Conservation (phyloP, 768 basidiomycete genomes). For the Myochromella boudieri region DNA sequence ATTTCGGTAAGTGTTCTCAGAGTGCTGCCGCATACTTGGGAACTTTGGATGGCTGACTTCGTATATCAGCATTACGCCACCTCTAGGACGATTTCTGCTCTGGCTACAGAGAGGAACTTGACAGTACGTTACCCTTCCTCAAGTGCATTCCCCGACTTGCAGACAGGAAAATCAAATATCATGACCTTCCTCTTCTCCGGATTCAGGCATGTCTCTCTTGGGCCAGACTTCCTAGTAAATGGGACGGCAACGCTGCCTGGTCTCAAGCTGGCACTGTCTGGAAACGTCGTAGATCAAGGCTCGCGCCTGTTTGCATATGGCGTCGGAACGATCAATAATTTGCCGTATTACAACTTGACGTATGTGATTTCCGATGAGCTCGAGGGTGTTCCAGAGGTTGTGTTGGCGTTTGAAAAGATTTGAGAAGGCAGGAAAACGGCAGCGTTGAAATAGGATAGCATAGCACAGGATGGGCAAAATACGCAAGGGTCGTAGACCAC, state of each 20-base stretch:
- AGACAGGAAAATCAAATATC: constrained; percentile 14
- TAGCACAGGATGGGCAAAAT: no score
- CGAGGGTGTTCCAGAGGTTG: constrained; percentile 15
- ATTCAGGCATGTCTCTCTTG: constrained; percentile 16
- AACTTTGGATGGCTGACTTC: background rate
- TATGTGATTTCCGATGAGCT: constrained; percentile 17
- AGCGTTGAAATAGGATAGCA: no score
- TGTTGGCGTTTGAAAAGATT: constrained; percentile 20
- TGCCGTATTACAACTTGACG: constrained; percentile 28
- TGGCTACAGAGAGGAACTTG: constrained; percentile 19
- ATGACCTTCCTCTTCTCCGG: constrained; percentile 29
- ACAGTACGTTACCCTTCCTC: constrained; percentile 27
- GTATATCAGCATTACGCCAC: constrained; percentile 24
- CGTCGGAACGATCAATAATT: constrained; percentile 19
- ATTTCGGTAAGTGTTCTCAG: constrained; percentile 18
- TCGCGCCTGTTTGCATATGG: constrained; percentile 21
- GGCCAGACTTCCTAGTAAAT: constrained; percentile 18
- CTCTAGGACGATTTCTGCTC: constrained; percentile 22
- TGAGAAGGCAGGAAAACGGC: no score
- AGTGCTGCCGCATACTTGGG: background rate
- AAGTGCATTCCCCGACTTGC: constrained; percentile 21
- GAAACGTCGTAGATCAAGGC: constrained; percentile 19
- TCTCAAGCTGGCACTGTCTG: constrained; percentile 18
- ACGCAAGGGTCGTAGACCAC: no score
- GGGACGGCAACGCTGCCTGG: constrained; percentile 23